phyloP scores from a whole-genome alignment of 2,329 filamentous ascomycete species.

The Cercospora zeina region DNA sequence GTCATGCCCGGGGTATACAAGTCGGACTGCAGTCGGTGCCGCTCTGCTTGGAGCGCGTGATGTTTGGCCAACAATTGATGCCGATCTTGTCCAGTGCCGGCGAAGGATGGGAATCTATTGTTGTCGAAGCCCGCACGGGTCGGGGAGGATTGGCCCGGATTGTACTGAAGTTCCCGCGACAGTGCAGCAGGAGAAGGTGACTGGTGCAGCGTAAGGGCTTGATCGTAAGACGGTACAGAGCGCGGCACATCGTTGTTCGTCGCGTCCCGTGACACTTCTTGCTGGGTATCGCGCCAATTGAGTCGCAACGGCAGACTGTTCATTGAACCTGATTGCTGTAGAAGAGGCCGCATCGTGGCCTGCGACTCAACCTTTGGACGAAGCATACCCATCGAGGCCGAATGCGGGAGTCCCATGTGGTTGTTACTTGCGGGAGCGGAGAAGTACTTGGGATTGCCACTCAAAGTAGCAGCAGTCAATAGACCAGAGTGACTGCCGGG shows the following conservation, averaged over 20 bases:
- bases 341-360: neutral
- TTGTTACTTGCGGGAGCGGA: neutral
- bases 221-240: neutral
- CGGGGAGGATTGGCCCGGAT: neutral
- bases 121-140: neutral
- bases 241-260: neutral
- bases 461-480: neutral
- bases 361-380: neutral
- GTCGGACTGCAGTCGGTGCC: neutral
- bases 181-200: neutral
- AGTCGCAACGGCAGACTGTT: conserved; percentile 13
- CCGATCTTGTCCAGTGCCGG: neutral
- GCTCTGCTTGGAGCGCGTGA: neutral
- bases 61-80: neutral
- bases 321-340: conserved; percentile 19
- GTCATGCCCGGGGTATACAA: neutral
- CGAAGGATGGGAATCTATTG: neutral
- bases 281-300: neutral
- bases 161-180: neutral
- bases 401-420: conserved; percentile 17
- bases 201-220: neutral
- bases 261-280: neutral
- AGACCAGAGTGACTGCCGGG: neutral
- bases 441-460: conserved; percentile 3
- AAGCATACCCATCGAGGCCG: conserved; percentile 18